Conservation (phyloP, 2,329 filamentous ascomycete species). For the Whalleya microplaca region DNA sequence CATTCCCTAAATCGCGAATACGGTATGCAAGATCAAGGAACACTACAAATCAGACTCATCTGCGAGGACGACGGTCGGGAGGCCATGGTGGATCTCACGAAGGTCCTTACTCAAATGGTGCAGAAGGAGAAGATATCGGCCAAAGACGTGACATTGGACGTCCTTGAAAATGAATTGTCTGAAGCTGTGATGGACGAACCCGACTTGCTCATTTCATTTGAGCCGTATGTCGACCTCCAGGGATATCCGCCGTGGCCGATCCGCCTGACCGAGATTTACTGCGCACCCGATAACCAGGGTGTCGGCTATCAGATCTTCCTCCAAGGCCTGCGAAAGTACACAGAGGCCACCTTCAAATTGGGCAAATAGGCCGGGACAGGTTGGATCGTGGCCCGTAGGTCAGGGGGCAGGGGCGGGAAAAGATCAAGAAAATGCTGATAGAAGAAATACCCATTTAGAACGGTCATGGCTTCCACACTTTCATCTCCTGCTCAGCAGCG, state of each 20-base stretch:
- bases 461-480: conserved; percentile 36
- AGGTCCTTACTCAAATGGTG: conserved; percentile 92
- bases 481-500: conserved; percentile 54
- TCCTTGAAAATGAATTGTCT: conserved; percentile 87
- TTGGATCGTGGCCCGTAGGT: not conserved
- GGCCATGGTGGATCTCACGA: conserved; percentile 92
- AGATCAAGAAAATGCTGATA: not conserved
- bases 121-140: conserved; percentile 83
- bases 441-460: conserved; percentile 24
- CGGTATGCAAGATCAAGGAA: conserved; percentile 43
- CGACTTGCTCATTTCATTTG: conserved; percentile 86
- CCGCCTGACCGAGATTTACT: conserved; percentile 90
- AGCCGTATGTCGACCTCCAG: conserved; percentile 78
- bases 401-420: not conserved
- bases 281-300: conserved; percentile 73
- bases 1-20: conserved; percentile 35
- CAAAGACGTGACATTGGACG: conserved; percentile 79
- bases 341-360: conserved; percentile 85
- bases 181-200: conserved; percentile 84
- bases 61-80: conserved; percentile 88
- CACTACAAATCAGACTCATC: conserved; percentile 71
- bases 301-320: conserved; percentile 96
- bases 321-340: conserved; percentile 79
- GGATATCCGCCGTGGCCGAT: conserved; percentile 98
- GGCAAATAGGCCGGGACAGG: conserved; percentile 56